Base-by-base conservation (phyloP, 2,329 filamentous ascomycete genomes). In the Xylariomycetidae sp. region DNA sequence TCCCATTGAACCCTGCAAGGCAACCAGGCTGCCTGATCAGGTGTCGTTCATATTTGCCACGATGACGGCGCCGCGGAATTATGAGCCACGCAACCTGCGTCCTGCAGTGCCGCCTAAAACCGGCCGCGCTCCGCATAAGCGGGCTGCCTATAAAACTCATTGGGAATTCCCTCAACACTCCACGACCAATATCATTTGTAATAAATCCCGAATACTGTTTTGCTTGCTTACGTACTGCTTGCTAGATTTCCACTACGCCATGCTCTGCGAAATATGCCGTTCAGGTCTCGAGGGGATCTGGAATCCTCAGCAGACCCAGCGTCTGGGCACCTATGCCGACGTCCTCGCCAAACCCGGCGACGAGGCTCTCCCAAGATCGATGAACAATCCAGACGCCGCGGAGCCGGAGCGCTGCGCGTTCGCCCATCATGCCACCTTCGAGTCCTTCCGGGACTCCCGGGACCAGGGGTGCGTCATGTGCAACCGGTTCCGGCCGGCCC, bases 381-480 rank as follows among this genome's bases (percentile, higher is more conserved):
- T 23, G 8, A n/a, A n/a, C 20, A 23, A 15, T n/a, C 19, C 19
- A n/a, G 30, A 33, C 13, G 19, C n/a, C 13, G 8, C n/a, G n/a
- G 20, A 30, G 19, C 29, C 34, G 16, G 34, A 32, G 23, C 23
- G 9, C 22, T 31, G 20, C 23, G 16, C 28, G 16, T 36, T 36
- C 23, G 27, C 27, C 18, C 34, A 36, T 13, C 34, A 36, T 31
- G 20, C 14, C n/a, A 26, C 13, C n/a, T 19, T 16, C 6, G 34
- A 36, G 15, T 36, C 34, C 5, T 32, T 37, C 12, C 28, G 20
- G 17, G 9, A 17, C n/a, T 27, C 34, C 10, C 9, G n/a, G 11
- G 8, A n/a, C n/a, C 26, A 22, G 22, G 29, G 34, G 16, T 37
- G 34, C 14, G 34, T 32, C 18, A 22, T 32, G 15, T 37, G 34